phyloP scores from a whole-genome alignment of 352 stramenopile genomes.

The Phytophthora cactorum region DNA sequence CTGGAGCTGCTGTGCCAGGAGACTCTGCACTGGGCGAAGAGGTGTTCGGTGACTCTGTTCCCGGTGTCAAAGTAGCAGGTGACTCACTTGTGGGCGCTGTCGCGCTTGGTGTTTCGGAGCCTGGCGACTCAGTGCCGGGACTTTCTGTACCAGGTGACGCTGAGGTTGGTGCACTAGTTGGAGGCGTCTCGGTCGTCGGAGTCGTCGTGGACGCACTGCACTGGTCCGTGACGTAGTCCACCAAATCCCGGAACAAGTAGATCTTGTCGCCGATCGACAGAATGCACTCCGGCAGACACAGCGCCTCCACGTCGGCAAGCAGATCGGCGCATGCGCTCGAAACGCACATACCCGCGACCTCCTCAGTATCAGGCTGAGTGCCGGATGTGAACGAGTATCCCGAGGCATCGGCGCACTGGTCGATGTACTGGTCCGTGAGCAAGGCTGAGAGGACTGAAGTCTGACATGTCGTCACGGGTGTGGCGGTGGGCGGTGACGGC shows the following conservation, averaged over 20 bases:
- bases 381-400: conserved; percentile 35
- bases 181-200: background rate
- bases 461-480: conserved; percentile 16
- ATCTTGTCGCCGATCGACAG: conserved; percentile 35
- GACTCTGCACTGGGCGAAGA: too few relatives aligned
- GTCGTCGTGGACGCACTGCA: conserved; percentile 11
- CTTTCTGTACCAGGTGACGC: background rate
- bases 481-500: conserved; percentile 16
- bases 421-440: conserved; percentile 28
- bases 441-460: conserved; percentile 14
- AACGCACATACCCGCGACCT: conserved; percentile 27
- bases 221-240: conserved; percentile 29
- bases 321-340: conserved; percentile 27
- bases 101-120: background rate
- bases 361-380: conserved; percentile 15
- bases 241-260: conserved; percentile 29
- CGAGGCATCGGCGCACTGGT: conserved; percentile 26
- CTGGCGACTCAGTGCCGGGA: background rate
- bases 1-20: background rate
- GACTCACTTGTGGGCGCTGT: background rate
- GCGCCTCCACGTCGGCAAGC: conserved; percentile 25
- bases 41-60: background rate
- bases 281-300: conserved; percentile 30
- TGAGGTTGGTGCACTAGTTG: background rate
- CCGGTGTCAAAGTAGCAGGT: background rate